Evolutionary conservation across 805 yeast genomes (phyloP).

Genomic region (Candida silvatica): DNA sequence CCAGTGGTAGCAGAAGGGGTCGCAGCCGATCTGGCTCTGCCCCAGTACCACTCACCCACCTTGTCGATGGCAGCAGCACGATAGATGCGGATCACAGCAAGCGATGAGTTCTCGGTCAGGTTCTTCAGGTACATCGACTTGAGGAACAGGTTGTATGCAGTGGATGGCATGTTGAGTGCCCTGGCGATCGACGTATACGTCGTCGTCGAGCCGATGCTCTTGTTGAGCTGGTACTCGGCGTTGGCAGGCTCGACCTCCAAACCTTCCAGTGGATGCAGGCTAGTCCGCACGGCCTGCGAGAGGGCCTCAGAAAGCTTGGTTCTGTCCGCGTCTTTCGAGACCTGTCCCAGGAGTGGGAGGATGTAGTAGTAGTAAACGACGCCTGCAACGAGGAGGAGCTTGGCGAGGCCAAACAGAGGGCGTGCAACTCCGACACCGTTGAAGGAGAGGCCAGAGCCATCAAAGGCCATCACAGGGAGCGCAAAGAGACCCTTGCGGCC

Average conservation of each 20-base stretch:
- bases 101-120: slow-evolving; percentile 7
- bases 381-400: slow-evolving; percentile 13
- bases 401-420: slow-evolving; percentile 22
- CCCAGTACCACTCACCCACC: slow-evolving; percentile 15
- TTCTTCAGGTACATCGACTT: slow-evolving; percentile 16
- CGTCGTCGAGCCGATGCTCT: slow-evolving; percentile 2
- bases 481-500: slow-evolving; percentile 21
- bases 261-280: slow-evolving; percentile 9
- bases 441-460: slow-evolving; percentile 12
- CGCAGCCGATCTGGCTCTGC: not conserved
- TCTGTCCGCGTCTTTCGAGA: not conserved
- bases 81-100: slow-evolving; percentile 3
- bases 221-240: slow-evolving; percentile 9
- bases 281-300: not conserved
- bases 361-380: slow-evolving; percentile 14
- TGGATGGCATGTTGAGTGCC: slow-evolving; percentile 6
- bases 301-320: too few relatives aligned
- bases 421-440: slow-evolving; percentile 11
- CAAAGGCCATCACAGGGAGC: slow-evolving; percentile 21
- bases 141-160: slow-evolving; percentile 12
- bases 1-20: too few relatives aligned
- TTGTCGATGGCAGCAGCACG: slow-evolving; percentile 8
- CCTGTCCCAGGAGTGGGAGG: slow-evolving; percentile 7
- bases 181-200: slow-evolving; percentile 4
- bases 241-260: slow-evolving; percentile 7